Evolutionary conservation across 352 stramenopile species (phyloP).

Genomic region (Thraustotheca clavata): DNA sequence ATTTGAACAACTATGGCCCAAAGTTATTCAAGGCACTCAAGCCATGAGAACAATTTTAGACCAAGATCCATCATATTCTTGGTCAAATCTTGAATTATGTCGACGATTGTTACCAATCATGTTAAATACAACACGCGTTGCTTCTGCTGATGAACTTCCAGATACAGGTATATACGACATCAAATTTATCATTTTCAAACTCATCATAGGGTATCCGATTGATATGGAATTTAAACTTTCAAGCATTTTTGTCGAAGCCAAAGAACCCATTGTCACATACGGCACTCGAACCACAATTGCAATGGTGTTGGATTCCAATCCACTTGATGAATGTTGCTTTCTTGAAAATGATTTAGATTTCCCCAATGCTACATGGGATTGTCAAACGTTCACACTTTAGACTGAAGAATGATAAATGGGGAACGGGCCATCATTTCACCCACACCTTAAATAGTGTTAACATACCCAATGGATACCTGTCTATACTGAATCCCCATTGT

Average conservation of each 20-base stretch:
- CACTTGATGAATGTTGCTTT: background rate
- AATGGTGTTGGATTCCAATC: constrained; percentile 11
- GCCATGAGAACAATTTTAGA: background rate
- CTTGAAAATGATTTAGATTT: constrained; percentile 11
- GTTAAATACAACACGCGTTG: background rate
- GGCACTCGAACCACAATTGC: constrained; percentile 15
- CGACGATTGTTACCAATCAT: background rate
- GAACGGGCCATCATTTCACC: too few species aligned
- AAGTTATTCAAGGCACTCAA: constrained; percentile 4
- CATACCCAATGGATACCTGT: too few species aligned
- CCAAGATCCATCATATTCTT: background rate
- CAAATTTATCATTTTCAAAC: background rate
- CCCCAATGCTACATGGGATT: background rate
- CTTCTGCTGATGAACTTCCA: background rate
- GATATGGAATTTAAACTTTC: constrained; percentile 17
- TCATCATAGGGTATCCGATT: background rate
- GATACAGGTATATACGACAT: background rate
- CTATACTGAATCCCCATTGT: too few species aligned
- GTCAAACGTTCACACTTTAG: background rate
- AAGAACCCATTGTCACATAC: background rate
- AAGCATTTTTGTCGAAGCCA: constrained; percentile 20
- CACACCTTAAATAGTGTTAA: too few species aligned
- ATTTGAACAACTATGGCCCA: constrained; percentile 4
- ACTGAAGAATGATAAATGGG: background rate
- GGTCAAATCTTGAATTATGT: background rate